Evolutionary conservation across 2,329 filamentous ascomycete genomes (phyloP).

Genomic region (Colletotrichum karsti): DNA sequence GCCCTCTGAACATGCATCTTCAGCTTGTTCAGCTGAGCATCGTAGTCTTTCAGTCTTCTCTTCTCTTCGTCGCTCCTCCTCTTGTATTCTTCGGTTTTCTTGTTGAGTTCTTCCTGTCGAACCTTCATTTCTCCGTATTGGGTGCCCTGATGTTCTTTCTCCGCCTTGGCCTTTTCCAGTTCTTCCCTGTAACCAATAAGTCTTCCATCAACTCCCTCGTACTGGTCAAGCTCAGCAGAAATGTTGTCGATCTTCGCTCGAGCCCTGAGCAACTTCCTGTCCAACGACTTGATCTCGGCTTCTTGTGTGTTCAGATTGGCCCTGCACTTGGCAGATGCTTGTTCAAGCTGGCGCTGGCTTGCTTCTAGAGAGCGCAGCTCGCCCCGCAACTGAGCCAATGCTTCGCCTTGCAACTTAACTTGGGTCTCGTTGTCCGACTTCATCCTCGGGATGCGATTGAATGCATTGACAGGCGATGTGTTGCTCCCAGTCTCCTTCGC

Average conservation of each 20-base stretch:
- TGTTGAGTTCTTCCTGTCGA: constrained; percentile 57
- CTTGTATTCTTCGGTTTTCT: constrained; percentile 50
- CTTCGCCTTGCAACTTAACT: constrained; percentile 61
- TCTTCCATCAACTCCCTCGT: constrained; percentile 73
- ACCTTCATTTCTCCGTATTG: constrained; percentile 63
- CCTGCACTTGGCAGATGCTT: constrained; percentile 57
- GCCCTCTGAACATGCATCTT: constrained; percentile 59
- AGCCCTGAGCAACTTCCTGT: constrained; percentile 64
- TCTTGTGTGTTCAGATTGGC: constrained; percentile 54
- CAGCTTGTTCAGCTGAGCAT: constrained; percentile 58
- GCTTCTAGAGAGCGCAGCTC: constrained; percentile 63
- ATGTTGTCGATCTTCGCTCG: constrained; percentile 64
- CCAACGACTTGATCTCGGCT: constrained; percentile 47
- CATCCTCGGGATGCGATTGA: constrained; percentile 72
- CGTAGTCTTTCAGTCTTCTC: constrained; percentile 40
- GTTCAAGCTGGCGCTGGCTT: constrained; percentile 55
- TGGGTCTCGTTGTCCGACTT: constrained; percentile 78
- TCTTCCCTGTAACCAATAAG: constrained; percentile 66
- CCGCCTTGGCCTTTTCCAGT: constrained; percentile 60
- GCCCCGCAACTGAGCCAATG: constrained; percentile 59
- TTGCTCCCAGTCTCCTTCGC: constrained; percentile 29
- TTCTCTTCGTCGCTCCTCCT: constrained; percentile 44
- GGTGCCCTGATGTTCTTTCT: constrained; percentile 57
- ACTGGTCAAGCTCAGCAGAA: constrained; percentile 69
- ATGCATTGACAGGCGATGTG: constrained; percentile 55